Base-by-base conservation (phyloP, 495 filamentous ascomycete species). In the Penicillium alfredii region DNA sequence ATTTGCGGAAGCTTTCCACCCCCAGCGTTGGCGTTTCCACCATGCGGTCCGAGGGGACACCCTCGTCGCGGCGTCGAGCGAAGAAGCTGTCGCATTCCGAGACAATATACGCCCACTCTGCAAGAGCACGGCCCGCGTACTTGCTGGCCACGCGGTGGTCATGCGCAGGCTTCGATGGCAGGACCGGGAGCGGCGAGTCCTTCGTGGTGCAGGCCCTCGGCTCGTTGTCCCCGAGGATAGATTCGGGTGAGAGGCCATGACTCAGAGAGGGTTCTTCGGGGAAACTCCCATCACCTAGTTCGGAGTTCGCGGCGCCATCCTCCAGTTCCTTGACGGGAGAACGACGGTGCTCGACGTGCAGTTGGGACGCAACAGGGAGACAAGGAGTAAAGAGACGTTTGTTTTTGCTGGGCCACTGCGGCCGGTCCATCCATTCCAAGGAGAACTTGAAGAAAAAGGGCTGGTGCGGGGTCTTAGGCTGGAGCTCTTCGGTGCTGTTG, bases 41-140 rank as follows among this genome's bases (percentile, higher is more conserved):
- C 43, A 80, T 69, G 31, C 67, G 74, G 49, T 90, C 72, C 5
- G 63, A 64, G 6, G 86, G 78, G 9, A 94, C 83, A 30, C 92
- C 92, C 60, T 98, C 92, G 24, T 79, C 80, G 42, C 80, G 82
- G 39, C 92, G 74, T 17, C 90, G 73, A 18, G 94, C 86, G 30
- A 90, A 85, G 60, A 98, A 98, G 51, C 80, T 86, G 55, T 97
- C 88, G 63, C 82, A 89, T 58, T 98, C 92, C 15, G 72, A 71
- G 6, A 96, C 80, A 22, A 96, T 76, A 13, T 86, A 61, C 9
- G 78, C 68, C 92, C 92, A 98, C 60, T 98, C 92, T 1, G 90
- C 88, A 33, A 98, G 71, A 1, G 92, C 88, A 29, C 90, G 77
- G 2, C 92, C 92, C 5, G 79, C 70, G 59, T 98, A 97, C 44